Evolutionary conservation across 2,329 filamentous ascomycete species (phyloP).

Genomic region (Penicillium sp.): DNA sequence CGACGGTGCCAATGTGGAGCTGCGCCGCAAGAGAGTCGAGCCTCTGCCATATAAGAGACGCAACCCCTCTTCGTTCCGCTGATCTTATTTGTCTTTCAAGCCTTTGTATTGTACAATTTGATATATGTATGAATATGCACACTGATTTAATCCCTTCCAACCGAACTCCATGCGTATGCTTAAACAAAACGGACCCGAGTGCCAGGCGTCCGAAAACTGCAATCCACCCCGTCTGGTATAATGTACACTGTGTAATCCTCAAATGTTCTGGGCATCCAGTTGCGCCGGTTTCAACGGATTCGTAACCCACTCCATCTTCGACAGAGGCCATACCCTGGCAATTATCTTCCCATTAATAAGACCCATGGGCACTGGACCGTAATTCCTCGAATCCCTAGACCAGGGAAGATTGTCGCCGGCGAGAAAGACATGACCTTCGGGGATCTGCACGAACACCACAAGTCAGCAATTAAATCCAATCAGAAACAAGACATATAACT

Average conservation of each 20-base stretch:
- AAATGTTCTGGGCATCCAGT: slow-evolving; percentile 12
- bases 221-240: neutral
- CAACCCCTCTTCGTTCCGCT: slow-evolving; percentile 48
- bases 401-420: slow-evolving; percentile 81
- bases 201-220: neutral
- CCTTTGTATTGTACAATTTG: slow-evolving; percentile 42
- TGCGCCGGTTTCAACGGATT: slow-evolving; percentile 39
- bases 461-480: slow-evolving; percentile 3
- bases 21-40: slow-evolving; percentile 75
- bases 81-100: slow-evolving; percentile 18
- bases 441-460: slow-evolving; percentile 58
- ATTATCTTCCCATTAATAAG: slow-evolving; percentile 81
- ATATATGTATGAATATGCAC: slow-evolving; percentile 44
- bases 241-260: slow-evolving; percentile 1
- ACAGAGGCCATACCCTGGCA: slow-evolving; percentile 44
- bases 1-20: slow-evolving; percentile 75
- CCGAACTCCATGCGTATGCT: slow-evolving; percentile 31
- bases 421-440: slow-evolving; percentile 87
- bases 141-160: slow-evolving; percentile 14
- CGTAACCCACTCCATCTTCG: slow-evolving; percentile 35
- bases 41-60: slow-evolving; percentile 63
- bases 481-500: slow-evolving; percentile 8
- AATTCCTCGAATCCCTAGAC: slow-evolving; percentile 82
- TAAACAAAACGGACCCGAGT: neutral
- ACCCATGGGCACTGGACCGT: slow-evolving; percentile 81